Base-by-base conservation (phyloP, 441 rosid species). In the Euphorbia celastroides region DNA sequence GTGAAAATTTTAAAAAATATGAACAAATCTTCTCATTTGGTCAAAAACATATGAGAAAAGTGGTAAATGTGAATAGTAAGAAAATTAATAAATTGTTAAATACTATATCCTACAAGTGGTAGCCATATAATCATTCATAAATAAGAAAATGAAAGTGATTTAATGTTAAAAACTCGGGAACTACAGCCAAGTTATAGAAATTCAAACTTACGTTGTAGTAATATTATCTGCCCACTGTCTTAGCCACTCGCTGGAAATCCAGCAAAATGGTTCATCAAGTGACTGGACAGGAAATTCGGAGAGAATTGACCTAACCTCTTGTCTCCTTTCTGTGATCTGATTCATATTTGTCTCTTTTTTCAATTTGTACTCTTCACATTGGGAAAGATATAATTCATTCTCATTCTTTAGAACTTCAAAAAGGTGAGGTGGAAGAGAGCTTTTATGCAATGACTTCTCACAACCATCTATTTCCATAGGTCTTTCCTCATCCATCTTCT, bases 221-320 rank as follows among this genome's bases (percentile, higher is more conserved):
- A 85, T 66, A 69, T 74, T 79, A 73, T 94, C 98, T 64, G 96
- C 92, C 98, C 99, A 94, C 62, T 80, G 85, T 73, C 94, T 94
- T 77, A 94, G 91, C 99, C 99, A 94, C 66, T 88, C 96, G 20
- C 81, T 73, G 69, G 89, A 84, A 74, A 88, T 77, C 99, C 99
- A 92, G 75, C 63, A 88, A 60, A 75, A 92, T 41, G 83, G 85
- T 78, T 83, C 87, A 74, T 80, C 94, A 77, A 71, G 74, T 52
- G 91, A 82, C 65, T 59, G 85, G 70, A 87, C 95, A 38, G 96
- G 87, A 65, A 94, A 94, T 77, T 88, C 97, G 64, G 85, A 79
- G 68, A 94, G 94, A 78, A 89, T 73, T 60, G 89, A 82, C 62
- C 97, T 87, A 78, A 92, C 96, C 79, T 92, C 98, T 75, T 82